Conservation (phyloP, 73 alveolate species). For the Breviolum minutum region DNA sequence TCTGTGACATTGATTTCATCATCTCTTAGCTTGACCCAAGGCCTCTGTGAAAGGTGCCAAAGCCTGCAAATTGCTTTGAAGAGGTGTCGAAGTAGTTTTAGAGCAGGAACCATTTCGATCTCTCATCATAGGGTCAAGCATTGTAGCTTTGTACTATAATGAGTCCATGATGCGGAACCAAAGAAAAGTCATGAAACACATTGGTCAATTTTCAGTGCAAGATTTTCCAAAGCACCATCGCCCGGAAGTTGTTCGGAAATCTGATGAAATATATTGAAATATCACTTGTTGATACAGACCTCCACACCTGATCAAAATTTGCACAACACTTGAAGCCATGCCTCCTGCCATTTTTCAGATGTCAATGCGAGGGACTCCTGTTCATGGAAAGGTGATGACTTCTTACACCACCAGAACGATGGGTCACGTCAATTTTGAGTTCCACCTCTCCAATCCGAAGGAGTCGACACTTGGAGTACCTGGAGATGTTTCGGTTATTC, state of each 20-base stretch:
- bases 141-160: too few species aligned
- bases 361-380: constrained; percentile 64
- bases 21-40: too few species aligned
- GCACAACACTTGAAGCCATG: not conserved
- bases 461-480: constrained; percentile 71
- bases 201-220: not conserved
- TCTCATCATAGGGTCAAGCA: too few species aligned
- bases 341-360: constrained; percentile 71
- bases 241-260: not conserved
- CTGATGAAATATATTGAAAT: not conserved
- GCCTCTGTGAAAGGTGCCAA: constrained; percentile 28
- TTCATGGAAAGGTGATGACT: not conserved
- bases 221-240: not conserved
- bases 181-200: too few species aligned
- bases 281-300: not conserved
- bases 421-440: not conserved
- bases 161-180: too few species aligned
- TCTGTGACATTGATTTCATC: too few species aligned
- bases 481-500: not conserved
- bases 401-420: not conserved
- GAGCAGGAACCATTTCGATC: too few species aligned
- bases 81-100: not conserved
- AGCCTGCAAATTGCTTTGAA: not conserved
- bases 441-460: constrained; percentile 62
- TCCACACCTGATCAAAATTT: not conserved